A percentile compares a stretch with the other conserved stretches of the same genome.
These are phyloP conservation scores for Aeminium ludgeri DNA, from an alignment of 495 filamentous ascomycete genomes.

Conservation along the genomic window DNA sequence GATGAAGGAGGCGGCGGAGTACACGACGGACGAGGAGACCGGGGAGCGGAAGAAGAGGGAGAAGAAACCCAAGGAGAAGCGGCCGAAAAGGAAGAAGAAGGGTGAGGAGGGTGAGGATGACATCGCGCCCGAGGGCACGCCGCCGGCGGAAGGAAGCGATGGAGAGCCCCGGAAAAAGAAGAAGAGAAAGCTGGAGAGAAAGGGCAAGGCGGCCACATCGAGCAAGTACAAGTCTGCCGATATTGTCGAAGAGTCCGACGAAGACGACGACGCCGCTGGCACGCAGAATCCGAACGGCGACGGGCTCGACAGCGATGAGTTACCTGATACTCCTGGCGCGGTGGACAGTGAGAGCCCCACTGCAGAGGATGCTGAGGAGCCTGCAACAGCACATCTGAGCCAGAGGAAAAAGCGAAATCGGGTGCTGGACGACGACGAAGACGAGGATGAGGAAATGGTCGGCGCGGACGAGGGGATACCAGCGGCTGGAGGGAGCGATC, in stretches of 20 bases:
- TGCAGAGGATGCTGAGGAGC: constrained; percentile 16
- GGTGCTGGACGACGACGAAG: constrained; percentile 25
- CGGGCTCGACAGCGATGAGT: not conserved
- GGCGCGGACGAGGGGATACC: not conserved
- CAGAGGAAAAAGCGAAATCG: constrained; percentile 19
- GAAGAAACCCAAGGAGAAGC: constrained; percentile 39
- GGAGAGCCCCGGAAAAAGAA: constrained; percentile 19
- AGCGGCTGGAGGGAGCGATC: constrained; percentile 1
- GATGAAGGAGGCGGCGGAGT: constrained; percentile 45
- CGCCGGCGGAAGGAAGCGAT: constrained; percentile 6
- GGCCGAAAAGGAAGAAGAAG: constrained; percentile 45
- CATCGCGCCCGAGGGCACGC: constrained; percentile 17
- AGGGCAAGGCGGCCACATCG: constrained; percentile 12
- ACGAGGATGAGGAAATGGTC: constrained; percentile 14
- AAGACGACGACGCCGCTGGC: constrained; percentile 18
- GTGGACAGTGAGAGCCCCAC: constrained; percentile 1
- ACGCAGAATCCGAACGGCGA: constrained; percentile 1
- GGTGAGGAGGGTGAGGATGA: constrained; percentile 39
- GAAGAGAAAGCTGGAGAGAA: constrained; percentile 25
- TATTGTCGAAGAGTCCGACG: constrained; percentile 22
- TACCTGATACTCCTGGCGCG: not conserved
- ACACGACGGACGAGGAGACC: constrained; percentile 60
- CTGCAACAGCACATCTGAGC: not conserved
- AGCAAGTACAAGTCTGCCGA: constrained; percentile 26
- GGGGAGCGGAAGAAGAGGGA: constrained; percentile 58